A percentile compares a stretch with the other conserved stretches of the same genome.
These are phyloP conservation scores for Debaryomyces udenii DNA, from an alignment of 1,139 yeast species.

Conservation along the genomic window DNA sequence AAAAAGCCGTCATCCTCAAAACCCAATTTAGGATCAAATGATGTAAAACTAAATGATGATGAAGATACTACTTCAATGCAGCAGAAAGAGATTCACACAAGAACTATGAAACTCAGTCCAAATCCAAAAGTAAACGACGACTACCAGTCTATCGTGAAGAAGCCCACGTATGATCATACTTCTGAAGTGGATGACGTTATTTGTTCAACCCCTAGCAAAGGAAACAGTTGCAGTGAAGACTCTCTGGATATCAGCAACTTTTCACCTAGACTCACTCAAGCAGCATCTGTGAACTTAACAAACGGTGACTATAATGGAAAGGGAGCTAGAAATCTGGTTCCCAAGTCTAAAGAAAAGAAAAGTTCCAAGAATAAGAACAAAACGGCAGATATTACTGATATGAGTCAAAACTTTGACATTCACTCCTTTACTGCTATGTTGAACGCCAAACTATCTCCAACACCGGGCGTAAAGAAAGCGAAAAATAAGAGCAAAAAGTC, in stretches of 20 bases:
- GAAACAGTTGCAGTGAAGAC: too few species aligned
- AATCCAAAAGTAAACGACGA: too few species aligned
- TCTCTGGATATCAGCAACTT: too few species aligned
- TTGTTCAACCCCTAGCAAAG: too few species aligned
- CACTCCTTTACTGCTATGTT: conserved; percentile 34
- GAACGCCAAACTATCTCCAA: conserved; percentile 23
- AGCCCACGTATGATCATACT: too few species aligned
- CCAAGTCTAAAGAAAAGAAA: conserved; percentile 12
- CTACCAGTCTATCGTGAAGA: too few species aligned
- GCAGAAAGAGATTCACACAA: background rate
- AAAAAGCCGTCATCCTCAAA: background rate
- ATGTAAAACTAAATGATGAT: background rate
- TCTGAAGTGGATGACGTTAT: too few species aligned
- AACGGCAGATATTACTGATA: conserved; percentile 8
- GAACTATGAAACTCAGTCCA: background rate
- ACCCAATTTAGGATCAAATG: background rate
- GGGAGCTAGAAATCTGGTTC: conserved; percentile 12
- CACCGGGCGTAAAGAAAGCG: background rate
- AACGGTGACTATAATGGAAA: conserved; percentile 1
- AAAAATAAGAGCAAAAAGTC: conserved; percentile 1
- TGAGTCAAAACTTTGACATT: conserved; percentile 23
- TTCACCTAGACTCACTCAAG: too few species aligned
- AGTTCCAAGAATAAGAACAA: conserved; percentile 11
- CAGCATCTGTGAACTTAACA: too few species aligned
- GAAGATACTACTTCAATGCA: background rate